A percentile compares a stretch with the other conserved stretches of the same genome.
These are phyloP conservation scores for Aspergillus sp. DNA, from an alignment of 2,329 filamentous ascomycete genomes.

Conservation along the genomic window DNA sequence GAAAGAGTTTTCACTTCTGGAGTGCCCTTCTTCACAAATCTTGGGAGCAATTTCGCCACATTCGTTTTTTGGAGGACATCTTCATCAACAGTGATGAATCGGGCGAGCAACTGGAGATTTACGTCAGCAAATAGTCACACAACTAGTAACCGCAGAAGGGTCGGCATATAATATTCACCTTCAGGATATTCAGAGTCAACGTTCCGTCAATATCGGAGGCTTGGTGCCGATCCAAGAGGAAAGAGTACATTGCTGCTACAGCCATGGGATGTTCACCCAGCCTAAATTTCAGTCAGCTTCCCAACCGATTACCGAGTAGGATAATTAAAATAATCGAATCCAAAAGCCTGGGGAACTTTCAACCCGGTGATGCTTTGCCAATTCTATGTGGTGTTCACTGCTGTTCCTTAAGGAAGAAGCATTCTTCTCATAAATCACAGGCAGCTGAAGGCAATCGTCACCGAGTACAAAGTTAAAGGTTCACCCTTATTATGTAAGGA, in stretches of 20 bases:
- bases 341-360: neutral
- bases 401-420: neutral
- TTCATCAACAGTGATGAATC: constrained; percentile 58
- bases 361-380: neutral
- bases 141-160: neutral
- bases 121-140: constrained; percentile 22
- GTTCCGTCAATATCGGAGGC: constrained; percentile 49
- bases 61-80: constrained; percentile 61
- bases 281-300: constrained; percentile 28
- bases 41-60: constrained; percentile 57
- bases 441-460: constrained; percentile 9
- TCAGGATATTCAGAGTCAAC: constrained; percentile 46
- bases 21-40: constrained; percentile 60
- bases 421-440: constrained; percentile 1
- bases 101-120: constrained; percentile 49
- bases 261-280: constrained; percentile 51
- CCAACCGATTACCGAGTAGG: neutral
- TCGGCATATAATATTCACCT: constrained; percentile 34
- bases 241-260: constrained; percentile 49
- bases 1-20: constrained; percentile 56
- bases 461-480: constrained; percentile 13
- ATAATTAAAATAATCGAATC: neutral
- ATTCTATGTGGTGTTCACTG: neutral
- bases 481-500: constrained; percentile 30
- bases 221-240: constrained; percentile 50